Base-by-base conservation (phyloP, 208 protist species). In the Trypanosoma scelopori region DNA sequence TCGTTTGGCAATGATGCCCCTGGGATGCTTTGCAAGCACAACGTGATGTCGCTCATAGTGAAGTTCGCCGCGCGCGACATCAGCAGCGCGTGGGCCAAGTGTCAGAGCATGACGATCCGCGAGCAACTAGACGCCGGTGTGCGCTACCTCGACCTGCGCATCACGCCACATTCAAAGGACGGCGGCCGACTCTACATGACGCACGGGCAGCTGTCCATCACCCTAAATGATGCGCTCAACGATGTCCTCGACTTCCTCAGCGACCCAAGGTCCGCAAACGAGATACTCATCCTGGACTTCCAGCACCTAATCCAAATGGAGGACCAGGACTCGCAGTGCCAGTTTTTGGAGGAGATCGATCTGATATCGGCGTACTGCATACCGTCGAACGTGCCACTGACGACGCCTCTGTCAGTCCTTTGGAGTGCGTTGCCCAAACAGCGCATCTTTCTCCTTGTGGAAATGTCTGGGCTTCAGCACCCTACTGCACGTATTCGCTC, bases 281-380 rank as follows among this genome's bases (percentile, higher is more conserved):
- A 84, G 64, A 73, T 85, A 51, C 41, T 89, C 9, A 45, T 84
- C 20, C 37, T 89, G 0, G 78, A 89, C 64, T 78, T 92, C 18
- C 76, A 87, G 64, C 78, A 85, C 56, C 43, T 92, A 18, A 76
- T 65, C 28, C 20, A 66, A 6, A 39, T 58, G 32, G 50, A 55
- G 0, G 62, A 60, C 23, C n/a, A n/a, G n/a, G 58, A 72, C 1
- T 25, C 64, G 30, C 51, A 63, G 30, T 25, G 37, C 5, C 27
- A 47, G 15, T 74, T 91, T 42, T 69, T 78, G 27, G 45, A 57
- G 12, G 69, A 49, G n/a, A 45, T 91, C 0, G 11, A 41, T 22
- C 11, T 37, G 3, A 56, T 87, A 1, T 30, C n/a, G 13, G 59
- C 77, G 15, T 53, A 60, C 9, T 81, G 74, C 43, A 69, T 87